Evolutionary conservation across 2,329 filamentous ascomycete species (phyloP).

Genomic region (Esteya vermicola): DNA sequence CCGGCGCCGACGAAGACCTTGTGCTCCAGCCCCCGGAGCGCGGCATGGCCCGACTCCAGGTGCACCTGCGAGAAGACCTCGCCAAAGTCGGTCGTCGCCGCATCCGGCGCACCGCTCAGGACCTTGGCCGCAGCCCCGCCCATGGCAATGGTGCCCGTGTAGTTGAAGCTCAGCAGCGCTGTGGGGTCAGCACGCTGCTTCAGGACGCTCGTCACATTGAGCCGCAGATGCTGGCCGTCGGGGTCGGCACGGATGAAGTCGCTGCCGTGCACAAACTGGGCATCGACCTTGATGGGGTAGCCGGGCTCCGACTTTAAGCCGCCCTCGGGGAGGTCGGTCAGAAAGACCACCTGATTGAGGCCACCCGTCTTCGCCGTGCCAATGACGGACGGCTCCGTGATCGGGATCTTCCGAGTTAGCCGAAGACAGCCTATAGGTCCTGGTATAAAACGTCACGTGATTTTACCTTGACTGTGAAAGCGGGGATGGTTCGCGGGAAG

Average conservation of each 20-base stretch:
- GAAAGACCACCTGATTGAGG: conserved; percentile 17
- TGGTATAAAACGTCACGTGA: too few species aligned
- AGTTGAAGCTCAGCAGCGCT: conserved; percentile 19
- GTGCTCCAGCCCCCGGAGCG: conserved; percentile 20
- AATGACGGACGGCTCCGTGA: conserved; percentile 15
- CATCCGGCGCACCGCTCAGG: conserved; percentile 18
- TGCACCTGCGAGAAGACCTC: conserved; percentile 20
- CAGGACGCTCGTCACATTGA: conserved; percentile 23
- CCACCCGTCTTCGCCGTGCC: conserved; percentile 16
- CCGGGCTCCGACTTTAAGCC: conserved; percentile 20
- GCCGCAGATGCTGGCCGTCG: conserved; percentile 19
- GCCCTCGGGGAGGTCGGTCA: conserved; percentile 13
- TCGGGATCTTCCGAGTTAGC: conserved; percentile 11
- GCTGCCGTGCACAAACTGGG: conserved; percentile 22
- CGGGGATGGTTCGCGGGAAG: conserved; percentile 25
- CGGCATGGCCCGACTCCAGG: conserved; percentile 22
- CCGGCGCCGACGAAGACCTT: conserved; percentile 26
- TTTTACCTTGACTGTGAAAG: conserved; percentile 22
- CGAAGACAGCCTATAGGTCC: too few species aligned
- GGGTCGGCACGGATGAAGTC: conserved; percentile 26
- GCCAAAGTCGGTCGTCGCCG: conserved; percentile 24
- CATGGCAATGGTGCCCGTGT: conserved; percentile 22
- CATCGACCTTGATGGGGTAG: conserved; percentile 24
- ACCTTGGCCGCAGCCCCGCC: conserved; percentile 17
- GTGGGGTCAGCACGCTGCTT: conserved; percentile 18